Percentiles rank a stretch among this genome's conserved stretches.
Evolutionary conservation across 2,329 filamentous ascomycete species (phyloP).

Genomic region (Hirsutella minnesotensis): DNA sequence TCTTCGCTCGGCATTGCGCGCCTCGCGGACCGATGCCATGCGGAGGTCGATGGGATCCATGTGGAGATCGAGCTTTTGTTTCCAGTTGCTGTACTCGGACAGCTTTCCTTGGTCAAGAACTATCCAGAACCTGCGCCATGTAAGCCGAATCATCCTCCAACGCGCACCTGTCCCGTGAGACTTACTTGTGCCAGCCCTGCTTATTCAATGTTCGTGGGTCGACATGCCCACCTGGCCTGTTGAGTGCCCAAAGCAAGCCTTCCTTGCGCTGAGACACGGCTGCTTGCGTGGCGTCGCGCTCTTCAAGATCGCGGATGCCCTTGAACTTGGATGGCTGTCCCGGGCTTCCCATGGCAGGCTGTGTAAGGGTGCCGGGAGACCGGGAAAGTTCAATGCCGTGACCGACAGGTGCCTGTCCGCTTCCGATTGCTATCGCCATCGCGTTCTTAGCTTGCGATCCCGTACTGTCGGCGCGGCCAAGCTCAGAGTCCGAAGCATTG

Average conservation of each 20-base stretch:
- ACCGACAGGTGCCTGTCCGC: constrained; percentile 18
- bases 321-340: constrained; percentile 58
- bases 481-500: constrained; percentile 52
- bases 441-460: constrained; percentile 52
- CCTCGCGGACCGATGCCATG: constrained; percentile 93
- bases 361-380: constrained; percentile 42
- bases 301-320: constrained; percentile 84
- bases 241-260: constrained; percentile 88
- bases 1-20: constrained; percentile 81
- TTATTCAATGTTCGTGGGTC: constrained; percentile 94
- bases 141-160: neutral
- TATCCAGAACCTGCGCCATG: constrained; percentile 73
- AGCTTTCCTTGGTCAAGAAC: constrained; percentile 93
- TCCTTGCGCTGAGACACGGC: constrained; percentile 66
- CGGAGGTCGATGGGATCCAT: constrained; percentile 97
- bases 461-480: constrained; percentile 63
- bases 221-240: constrained; percentile 83
- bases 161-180: constrained; percentile 10
- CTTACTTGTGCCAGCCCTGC: constrained; percentile 96
- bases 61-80: constrained; percentile 89
- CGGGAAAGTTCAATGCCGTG: constrained; percentile 35
- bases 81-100: constrained; percentile 99
- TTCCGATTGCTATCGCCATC: constrained; percentile 35
- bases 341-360: constrained; percentile 36
- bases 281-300: constrained; percentile 52